These are phyloP conservation scores for Panicum miliaceum DNA, from an alignment of 176 grass and related monocot species.

Conservation along the genomic window DNA sequence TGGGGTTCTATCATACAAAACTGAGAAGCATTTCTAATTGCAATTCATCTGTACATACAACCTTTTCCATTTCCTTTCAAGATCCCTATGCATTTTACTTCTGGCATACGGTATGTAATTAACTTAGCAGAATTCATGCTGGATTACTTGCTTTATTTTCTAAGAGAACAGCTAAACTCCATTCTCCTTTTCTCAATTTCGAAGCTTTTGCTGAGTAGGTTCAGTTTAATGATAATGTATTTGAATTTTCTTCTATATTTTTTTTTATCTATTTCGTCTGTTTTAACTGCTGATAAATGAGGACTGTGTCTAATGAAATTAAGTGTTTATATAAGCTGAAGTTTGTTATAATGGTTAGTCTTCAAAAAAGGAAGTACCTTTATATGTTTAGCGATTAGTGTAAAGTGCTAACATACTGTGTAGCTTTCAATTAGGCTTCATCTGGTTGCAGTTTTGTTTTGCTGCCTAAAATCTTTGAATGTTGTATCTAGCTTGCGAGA, in stretches of 20 bases:
- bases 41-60: not conserved
- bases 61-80: slow-evolving; percentile 3
- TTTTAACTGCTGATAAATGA: not conserved
- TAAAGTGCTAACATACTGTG: not conserved
- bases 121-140: not conserved
- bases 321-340: not conserved
- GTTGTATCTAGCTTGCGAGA: slow-evolving; percentile 67
- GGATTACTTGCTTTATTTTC: not conserved
- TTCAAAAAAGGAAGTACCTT: not conserved
- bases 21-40: not conserved
- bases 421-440: not conserved
- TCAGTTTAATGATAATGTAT: not conserved
- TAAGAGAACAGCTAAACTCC: not conserved
- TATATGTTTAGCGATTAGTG: not conserved
- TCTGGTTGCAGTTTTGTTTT: slow-evolving; percentile 11
- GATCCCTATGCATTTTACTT: not conserved
- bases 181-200: not conserved
- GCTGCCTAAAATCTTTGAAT: slow-evolving; percentile 22
- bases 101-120: not conserved
- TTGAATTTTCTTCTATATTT: not conserved
- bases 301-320: not conserved
- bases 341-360: not conserved
- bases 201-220: not conserved
- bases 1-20: not conserved
- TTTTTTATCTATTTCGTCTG: not conserved